These are phyloP conservation scores for Beauveria varroae DNA, from an alignment of 2,329 filamentous ascomycete species.

Conservation along the genomic window DNA sequence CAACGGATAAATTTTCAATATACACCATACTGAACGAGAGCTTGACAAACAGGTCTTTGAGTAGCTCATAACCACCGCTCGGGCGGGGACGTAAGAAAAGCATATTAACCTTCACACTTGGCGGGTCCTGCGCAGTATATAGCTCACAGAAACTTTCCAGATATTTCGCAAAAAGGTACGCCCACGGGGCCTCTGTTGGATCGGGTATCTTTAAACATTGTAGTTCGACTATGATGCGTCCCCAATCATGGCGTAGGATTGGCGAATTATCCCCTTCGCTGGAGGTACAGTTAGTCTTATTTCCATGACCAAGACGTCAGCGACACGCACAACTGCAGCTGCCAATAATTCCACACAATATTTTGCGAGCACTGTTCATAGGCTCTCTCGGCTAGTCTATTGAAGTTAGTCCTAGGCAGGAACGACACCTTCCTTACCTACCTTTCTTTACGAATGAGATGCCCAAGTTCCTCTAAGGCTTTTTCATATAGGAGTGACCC, in stretches of 20 bases:
- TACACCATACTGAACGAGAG: no score
- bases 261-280: not conserved
- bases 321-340: not conserved
- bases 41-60: no score
- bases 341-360: not conserved
- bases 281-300: not conserved
- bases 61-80: no score
- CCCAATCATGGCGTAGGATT: not conserved
- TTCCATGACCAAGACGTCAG: not conserved
- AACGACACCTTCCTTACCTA: not conserved
- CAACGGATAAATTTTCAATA: no score
- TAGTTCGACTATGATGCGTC: not conserved
- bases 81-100: no score
- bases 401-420: not conserved
- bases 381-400: not conserved
- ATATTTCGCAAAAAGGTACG: no score
- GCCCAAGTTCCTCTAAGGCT: not conserved
- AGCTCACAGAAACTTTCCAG: no score
- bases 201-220: not conserved
- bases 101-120: no score
- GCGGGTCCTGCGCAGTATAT: no score
- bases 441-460: not conserved
- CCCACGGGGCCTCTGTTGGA: not conserved
- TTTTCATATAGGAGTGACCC: not conserved
- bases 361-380: not conserved